A percentile compares a stretch with the other conserved stretches of the same genome.
phyloP scores from a whole-genome alignment of 352 stramenopile genomes.

The Phytophthora capsici region DNA sequence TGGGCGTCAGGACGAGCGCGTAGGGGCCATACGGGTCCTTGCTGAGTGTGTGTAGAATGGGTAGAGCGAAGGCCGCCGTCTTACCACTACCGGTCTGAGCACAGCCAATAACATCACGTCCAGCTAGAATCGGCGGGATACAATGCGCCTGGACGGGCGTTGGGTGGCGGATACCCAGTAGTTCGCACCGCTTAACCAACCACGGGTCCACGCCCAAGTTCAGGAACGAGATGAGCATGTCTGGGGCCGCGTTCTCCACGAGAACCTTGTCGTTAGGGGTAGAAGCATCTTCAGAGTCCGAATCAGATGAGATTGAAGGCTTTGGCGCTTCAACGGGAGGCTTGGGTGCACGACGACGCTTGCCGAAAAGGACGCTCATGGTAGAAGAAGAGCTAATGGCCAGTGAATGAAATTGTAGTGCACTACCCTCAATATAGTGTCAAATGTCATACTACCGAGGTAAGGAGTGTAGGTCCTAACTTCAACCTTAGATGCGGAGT shows the following conservation, averaged over 20 bases:
- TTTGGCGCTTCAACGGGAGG: neutral
- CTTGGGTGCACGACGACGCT: slow-evolving; percentile 54
- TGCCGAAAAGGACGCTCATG: slow-evolving; percentile 86
- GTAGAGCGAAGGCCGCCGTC: slow-evolving; percentile 98
- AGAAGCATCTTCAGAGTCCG: neutral
- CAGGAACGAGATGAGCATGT: slow-evolving; percentile 78
- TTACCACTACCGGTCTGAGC: slow-evolving; percentile 97
- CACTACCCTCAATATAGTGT: too few relatives aligned
- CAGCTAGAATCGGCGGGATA: slow-evolving; percentile 90
- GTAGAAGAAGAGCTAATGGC: neutral
- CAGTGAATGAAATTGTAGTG: slow-evolving; percentile 1
- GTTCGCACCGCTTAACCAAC: slow-evolving; percentile 86
- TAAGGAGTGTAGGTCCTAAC: too few relatives aligned
- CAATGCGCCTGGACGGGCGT: slow-evolving; percentile 92
- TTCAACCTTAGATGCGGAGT: slow-evolving; percentile 49
- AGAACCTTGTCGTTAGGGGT: slow-evolving; percentile 50
- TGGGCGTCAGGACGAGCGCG: slow-evolving; percentile 96
- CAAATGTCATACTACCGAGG: too few relatives aligned
- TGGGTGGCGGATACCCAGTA: slow-evolving; percentile 86
- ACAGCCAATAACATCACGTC: slow-evolving; percentile 92
- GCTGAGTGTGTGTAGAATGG: slow-evolving; percentile 96
- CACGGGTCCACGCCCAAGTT: slow-evolving; percentile 88
- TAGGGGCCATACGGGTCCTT: slow-evolving; percentile 96
- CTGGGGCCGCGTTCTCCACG: slow-evolving; percentile 40
- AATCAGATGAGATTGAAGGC: slow-evolving; percentile 4